Base-by-base conservation (phyloP, 352 stramenopile species). In the Phytophthora kernoviae region DNA sequence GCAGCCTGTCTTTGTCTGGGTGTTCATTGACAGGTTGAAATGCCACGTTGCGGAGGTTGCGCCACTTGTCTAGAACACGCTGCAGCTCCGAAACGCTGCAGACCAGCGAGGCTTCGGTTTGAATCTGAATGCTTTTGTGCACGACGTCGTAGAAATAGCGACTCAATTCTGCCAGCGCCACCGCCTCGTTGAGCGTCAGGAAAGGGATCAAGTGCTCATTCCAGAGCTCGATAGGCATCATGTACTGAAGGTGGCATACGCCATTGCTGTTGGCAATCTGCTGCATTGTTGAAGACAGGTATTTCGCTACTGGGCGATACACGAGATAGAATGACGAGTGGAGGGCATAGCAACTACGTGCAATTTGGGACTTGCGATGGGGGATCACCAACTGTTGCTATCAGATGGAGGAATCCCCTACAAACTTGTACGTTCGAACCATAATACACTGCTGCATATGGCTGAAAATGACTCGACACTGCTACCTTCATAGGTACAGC, bases 161-260 rank as follows among this genome's bases (percentile, higher is more conserved):
- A 47, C 68, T 89, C 22, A 92, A 47, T 27, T 85, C 74, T 8
- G 82, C 71, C 17, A 88, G 50, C 18, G 70, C 55, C 36, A 92
- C 77, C 34, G 72, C 78, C 46, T 92, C 82, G 33, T 70, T 71
- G 22, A 92, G 54, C 41, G 68, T 65, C 42, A 92, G 58, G 34
- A 81, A 84, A 26, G 70, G 68, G 18, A 84, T 63, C 39, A 90
- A 42, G 21, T 85, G 64, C 1, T 32, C 63, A 22, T 89, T 68
- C 74, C 80, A 92, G 12, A 90, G 75, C 66, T 90, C 80, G 18
- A 73, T 49, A 17, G 71, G 75, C 53, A 81, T 54, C 36, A 33
- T 62, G 22, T 54, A 26, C 36, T 77, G 62, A 15, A 82, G 52
- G 41, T 63, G 49, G 18, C 46, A 74, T 11, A 36, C 15, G n/a